Base-by-base conservation (phyloP, 441 rosid species). In the Theobroma grandiflorum region DNA sequence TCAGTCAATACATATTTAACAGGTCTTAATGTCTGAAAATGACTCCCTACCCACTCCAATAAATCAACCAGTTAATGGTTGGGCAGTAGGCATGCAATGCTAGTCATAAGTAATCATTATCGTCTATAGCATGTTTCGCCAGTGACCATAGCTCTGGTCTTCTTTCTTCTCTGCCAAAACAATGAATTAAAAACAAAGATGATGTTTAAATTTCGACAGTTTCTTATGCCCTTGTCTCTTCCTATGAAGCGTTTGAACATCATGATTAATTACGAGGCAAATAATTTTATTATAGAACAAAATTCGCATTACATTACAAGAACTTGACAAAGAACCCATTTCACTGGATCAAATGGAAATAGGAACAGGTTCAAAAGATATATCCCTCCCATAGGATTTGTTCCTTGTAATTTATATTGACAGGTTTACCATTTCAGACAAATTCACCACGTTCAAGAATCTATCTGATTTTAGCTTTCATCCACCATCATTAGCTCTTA, bases 401-500 rank as follows among this genome's bases (percentile, higher is more conserved):
- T 22, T 58, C 0, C 14, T 58, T 58, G 31, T 57, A 58, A 20
- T 35, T 72, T 38, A 53, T 37, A 10, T 57, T 11, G 49, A 72
- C 63, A 53, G 5, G 8, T n/a, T 53, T 49, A 53, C 49, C n/a
- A 35, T 72, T 35, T 52, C 76, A 55, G 64, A 55, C 64, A 55
- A 73, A 73, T 57, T 40, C 76, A 80, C 57, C 81, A 82, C 52
- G 80, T 70, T 78, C 80, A 77, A 77, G 82, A 86, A 84, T 62
- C 84, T 53, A 76, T 84, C 82, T 80, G 83, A 57, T 68, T 47
- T 72, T 38, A 1, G 71, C 52, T 64, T 73, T 33, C 18, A 43
- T 35, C 68, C 65, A 53, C 22, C 66, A 69, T 8, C 47, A 65
- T 64, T 65, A 18, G 6, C 55, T 73, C 64, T 81, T 74, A 80